Conservation (phyloP, 2,329 filamentous ascomycete species). For the Colletotrichum sp. region DNA sequence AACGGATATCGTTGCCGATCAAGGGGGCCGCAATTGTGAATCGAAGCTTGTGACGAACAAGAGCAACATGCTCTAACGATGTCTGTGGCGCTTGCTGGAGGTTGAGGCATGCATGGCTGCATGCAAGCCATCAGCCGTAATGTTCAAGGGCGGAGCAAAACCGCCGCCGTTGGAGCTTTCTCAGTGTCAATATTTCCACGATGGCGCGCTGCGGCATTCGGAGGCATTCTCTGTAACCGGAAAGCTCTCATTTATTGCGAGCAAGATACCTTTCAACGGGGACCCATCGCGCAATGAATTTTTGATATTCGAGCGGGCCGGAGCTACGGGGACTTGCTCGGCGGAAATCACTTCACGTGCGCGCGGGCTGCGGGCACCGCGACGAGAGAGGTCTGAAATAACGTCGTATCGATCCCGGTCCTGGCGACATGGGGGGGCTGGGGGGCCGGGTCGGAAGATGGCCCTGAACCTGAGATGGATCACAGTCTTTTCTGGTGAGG, state of each 20-base stretch:
- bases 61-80: neutral
- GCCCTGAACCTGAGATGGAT: constrained; percentile 1
- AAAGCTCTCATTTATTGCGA: neutral
- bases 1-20: neutral
- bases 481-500: neutral
- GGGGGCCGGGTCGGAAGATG: neutral
- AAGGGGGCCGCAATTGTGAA: neutral
- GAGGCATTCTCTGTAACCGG: neutral
- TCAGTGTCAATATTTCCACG: neutral
- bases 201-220: neutral
- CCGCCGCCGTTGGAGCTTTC: neutral
- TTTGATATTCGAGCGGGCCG: neutral
- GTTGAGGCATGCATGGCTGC: neutral
- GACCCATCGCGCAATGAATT: neutral
- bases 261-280: neutral
- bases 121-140: neutral
- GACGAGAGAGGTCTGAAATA: neutral
- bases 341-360: neutral
- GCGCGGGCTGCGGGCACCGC: neutral
- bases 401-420: constrained; percentile 8
- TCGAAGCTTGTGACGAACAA: neutral
- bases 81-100: neutral
- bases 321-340: neutral
- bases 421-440: neutral
- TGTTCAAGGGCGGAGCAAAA: neutral